phyloP scores from a whole-genome alignment of 768 basidiomycete genomes.

The Trametes meyenii region DNA sequence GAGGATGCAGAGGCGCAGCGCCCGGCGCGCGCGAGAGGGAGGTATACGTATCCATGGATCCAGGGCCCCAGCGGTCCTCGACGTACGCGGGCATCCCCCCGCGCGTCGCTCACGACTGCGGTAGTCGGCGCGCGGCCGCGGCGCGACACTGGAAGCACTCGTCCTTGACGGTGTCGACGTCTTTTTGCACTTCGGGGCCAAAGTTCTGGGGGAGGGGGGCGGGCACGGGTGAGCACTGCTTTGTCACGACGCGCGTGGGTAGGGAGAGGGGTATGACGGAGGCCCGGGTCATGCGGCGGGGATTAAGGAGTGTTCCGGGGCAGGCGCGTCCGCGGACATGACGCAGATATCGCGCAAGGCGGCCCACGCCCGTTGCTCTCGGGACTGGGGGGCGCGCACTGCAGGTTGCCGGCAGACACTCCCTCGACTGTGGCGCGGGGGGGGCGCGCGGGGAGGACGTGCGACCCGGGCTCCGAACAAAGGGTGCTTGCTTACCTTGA shows the following conservation, averaged over 20 bases:
- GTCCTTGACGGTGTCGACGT: slow-evolving; percentile 71
- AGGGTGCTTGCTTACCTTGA: slow-evolving; percentile 48
- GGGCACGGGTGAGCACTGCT: neutral
- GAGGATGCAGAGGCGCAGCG: neutral
- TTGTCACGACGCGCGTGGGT: too few relatives aligned
- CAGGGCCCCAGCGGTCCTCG: neutral
- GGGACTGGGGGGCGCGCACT: too few relatives aligned
- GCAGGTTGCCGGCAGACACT: neutral
- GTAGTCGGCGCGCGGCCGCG: slow-evolving; percentile 45
- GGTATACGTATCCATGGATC: slow-evolving; percentile 2
- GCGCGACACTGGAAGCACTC: slow-evolving; percentile 71
- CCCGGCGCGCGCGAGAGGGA: neutral
- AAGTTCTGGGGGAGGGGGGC: slow-evolving; percentile 51
- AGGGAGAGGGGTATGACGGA: neutral
- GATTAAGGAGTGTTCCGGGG: neutral
- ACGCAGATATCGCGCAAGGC: neutral
- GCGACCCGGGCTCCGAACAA: slow-evolving; percentile 7
- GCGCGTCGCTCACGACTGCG: slow-evolving; percentile 2
- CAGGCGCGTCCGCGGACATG: neutral
- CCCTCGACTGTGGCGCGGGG: neutral
- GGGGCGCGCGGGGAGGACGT: neutral
- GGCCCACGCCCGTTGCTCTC: neutral
- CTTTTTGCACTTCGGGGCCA: slow-evolving; percentile 67
- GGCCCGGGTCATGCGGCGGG: neutral
- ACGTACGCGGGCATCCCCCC: neutral